Percentiles rank a stretch among this genome's conserved stretches.
Conservation (phyloP, 306 rosid species). For the Sindora glabra region DNA sequence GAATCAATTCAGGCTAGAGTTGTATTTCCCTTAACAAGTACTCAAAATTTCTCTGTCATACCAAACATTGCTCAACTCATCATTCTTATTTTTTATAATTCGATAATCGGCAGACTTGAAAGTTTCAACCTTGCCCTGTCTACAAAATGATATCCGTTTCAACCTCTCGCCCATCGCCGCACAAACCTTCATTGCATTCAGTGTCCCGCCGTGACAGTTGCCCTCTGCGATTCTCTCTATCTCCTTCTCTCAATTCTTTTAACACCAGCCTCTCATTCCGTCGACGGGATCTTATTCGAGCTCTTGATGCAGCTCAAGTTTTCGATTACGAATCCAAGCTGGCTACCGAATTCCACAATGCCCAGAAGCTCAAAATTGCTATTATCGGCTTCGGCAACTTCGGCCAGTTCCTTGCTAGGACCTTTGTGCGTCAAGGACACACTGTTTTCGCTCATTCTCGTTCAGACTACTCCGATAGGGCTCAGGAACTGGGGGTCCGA, state of each 20-base stretch:
- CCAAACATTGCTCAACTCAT: too few species aligned
- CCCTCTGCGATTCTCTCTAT: background rate
- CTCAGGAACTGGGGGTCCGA: slow-evolving; percentile 37
- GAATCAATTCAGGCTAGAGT: too few species aligned
- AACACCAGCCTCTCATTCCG: background rate
- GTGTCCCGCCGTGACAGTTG: background rate
- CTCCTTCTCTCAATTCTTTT: background rate
- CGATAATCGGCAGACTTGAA: too few species aligned
- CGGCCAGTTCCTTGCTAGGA: slow-evolving; percentile 69
- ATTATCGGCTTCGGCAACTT: slow-evolving; percentile 67
- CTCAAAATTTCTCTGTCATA: too few species aligned
- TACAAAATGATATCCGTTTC: slow-evolving; percentile 35
- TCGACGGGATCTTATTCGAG: slow-evolving; percentile 26
- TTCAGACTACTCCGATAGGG: slow-evolving; percentile 38
- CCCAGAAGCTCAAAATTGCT: slow-evolving; percentile 60
- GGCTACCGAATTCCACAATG: slow-evolving; percentile 34
- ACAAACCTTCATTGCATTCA: background rate
- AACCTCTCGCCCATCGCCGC: slow-evolving; percentile 7
- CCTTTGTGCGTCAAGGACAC: slow-evolving; percentile 66
- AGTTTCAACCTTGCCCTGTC: too few species aligned
- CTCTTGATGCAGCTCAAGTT: slow-evolving; percentile 66
- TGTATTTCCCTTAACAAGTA: too few species aligned
- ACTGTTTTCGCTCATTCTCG: slow-evolving; percentile 68
- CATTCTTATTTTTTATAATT: too few species aligned
- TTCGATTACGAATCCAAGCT: slow-evolving; percentile 59